phyloP scores from a whole-genome alignment of 495 filamentous ascomycete species.

The Jackrogersella minutella region DNA sequence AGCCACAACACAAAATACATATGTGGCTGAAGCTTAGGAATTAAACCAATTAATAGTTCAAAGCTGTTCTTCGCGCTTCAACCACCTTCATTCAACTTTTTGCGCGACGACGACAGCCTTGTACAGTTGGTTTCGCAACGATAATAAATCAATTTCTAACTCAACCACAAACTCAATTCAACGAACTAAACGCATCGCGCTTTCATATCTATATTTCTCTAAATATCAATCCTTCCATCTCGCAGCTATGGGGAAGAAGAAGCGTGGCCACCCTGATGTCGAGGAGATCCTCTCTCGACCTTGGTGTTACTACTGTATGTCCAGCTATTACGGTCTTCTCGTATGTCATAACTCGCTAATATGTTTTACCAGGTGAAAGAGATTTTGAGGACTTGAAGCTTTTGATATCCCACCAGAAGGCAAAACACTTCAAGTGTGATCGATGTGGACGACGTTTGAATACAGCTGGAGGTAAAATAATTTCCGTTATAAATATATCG shows the following conservation, averaged over 20 bases:
- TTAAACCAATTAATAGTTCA: background rate
- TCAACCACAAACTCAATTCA: too few relatives aligned
- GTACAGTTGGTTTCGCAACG: background rate
- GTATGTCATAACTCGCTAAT: slow-evolving; percentile 36
- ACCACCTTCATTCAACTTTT: slow-evolving; percentile 16
- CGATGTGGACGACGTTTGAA: slow-evolving; percentile 86
- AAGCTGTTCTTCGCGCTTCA: slow-evolving; percentile 11
- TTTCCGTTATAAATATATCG: background rate
- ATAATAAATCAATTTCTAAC: background rate
- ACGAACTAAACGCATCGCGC: background rate
- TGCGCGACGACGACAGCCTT: slow-evolving; percentile 6
- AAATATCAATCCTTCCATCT: background rate
- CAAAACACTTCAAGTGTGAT: slow-evolving; percentile 98
- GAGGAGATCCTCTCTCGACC: slow-evolving; percentile 87
- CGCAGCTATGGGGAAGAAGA: slow-evolving; percentile 80
- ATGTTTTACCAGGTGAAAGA: slow-evolving; percentile 68
- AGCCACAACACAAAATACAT: background rate
- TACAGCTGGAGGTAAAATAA: slow-evolving; percentile 86
- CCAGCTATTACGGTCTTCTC: background rate
- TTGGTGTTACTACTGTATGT: slow-evolving; percentile 96
- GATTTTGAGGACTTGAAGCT: slow-evolving; percentile 98
- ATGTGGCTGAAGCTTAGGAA: slow-evolving; percentile 14
- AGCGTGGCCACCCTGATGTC: slow-evolving; percentile 80
- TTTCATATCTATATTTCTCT: background rate
- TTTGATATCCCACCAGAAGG: slow-evolving; percentile 94